Percentiles rank a stretch among this genome's conserved stretches.
phyloP scores from a whole-genome alignment of 257 asterid genomes.

The Salvia miltiorrhiza region DNA sequence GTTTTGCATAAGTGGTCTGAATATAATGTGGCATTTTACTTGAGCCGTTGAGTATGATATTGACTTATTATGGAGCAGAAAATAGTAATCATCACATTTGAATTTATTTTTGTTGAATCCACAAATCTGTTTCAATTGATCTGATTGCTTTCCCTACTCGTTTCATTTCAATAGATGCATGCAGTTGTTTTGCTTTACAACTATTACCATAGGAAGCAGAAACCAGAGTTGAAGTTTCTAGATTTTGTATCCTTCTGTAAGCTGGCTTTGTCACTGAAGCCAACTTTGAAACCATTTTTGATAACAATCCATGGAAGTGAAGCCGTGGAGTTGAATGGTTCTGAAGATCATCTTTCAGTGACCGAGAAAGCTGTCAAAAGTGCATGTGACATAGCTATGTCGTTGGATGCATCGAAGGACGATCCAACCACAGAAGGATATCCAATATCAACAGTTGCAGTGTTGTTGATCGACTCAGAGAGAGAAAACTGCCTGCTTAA shows the following conservation, averaged over 20 bases:
- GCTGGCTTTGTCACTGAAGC: slow-evolving; percentile 42
- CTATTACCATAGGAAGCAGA: slow-evolving; percentile 64
- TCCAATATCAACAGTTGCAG: slow-evolving; percentile 55
- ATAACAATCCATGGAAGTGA: slow-evolving; percentile 13
- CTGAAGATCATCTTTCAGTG: slow-evolving; percentile 40
- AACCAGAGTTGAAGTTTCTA: slow-evolving; percentile 32
- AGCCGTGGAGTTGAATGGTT: slow-evolving; percentile 11
- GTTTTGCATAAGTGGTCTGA: background rate
- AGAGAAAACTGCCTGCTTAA: slow-evolving; percentile 47
- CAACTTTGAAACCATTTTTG: slow-evolving; percentile 46
- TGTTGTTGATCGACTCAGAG: slow-evolving; percentile 48
- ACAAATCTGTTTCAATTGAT: background rate
- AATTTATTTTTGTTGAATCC: background rate
- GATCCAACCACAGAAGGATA: slow-evolving; percentile 34
- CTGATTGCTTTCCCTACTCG: slow-evolving; percentile 13
- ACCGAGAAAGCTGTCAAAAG: slow-evolving; percentile 55
- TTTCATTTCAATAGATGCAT: slow-evolving; percentile 48
- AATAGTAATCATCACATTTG: background rate
- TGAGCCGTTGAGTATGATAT: background rate
- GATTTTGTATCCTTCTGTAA: slow-evolving; percentile 45
- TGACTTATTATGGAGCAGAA: background rate
- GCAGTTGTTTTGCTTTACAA: slow-evolving; percentile 84
- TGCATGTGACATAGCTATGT: slow-evolving; percentile 52
- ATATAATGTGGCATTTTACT: background rate
- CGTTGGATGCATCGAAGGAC: slow-evolving; percentile 44